Conservation (phyloP, 2,329 filamentous ascomycete species). For the Paraphoma sp. region DNA sequence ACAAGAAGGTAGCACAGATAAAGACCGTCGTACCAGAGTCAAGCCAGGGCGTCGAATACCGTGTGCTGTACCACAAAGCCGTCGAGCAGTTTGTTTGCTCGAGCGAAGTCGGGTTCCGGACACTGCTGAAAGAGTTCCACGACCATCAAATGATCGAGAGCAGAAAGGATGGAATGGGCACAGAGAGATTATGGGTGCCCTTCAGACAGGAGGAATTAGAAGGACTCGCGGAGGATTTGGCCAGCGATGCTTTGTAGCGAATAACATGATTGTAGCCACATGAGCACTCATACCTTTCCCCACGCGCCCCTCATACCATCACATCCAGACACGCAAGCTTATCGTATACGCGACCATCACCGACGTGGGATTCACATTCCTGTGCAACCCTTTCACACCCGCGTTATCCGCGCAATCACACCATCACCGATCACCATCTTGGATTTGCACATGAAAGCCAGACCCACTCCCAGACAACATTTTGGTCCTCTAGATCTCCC, state of each 20-base stretch:
- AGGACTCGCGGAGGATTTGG: conserved; percentile 80
- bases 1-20: conserved; percentile 33
- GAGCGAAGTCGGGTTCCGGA: conserved; percentile 94
- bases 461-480: no score
- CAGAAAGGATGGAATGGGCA: conserved; percentile 82
- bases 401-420: no score
- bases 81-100: conserved; percentile 97
- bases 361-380: no score
- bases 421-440: no score
- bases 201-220: conserved; percentile 90
- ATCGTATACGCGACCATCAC: no score
- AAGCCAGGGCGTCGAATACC: conserved; percentile 79
- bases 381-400: no score
- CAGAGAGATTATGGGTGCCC: conserved; percentile 83
- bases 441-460: no score
- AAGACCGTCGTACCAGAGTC: conserved; percentile 41
- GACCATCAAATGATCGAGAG: conserved; percentile 98
- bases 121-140: conserved; percentile 94
- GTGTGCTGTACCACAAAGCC: conserved; percentile 91
- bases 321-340: no score
- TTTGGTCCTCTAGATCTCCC: no score
- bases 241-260: conserved; percentile 33
- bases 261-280: no score
- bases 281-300: background rate
- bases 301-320: no score